A percentile compares a stretch with the other conserved stretches of the same genome.
Conservation (phyloP, 2,329 filamentous ascomycete genomes). For the Colletotrichum cordylinicola region DNA sequence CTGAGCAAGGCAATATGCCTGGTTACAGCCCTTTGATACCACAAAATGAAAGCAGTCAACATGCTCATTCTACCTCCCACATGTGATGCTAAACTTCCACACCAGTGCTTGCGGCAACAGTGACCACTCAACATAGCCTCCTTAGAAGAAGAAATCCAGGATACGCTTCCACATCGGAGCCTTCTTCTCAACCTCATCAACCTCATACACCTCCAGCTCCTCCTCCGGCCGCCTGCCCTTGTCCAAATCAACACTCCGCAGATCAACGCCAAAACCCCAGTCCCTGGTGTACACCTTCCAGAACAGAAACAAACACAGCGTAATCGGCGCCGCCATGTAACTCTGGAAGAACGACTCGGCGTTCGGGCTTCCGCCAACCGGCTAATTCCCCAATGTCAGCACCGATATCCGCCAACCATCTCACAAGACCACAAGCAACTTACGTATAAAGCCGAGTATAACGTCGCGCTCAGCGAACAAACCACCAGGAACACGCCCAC, state of each 20-base stretch:
- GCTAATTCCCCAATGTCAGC: constrained; percentile 13
- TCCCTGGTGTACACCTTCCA: not conserved
- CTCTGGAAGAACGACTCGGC: constrained; percentile 74
- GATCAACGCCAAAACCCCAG: not conserved
- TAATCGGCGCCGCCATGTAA: constrained; percentile 72
- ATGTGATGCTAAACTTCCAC: not conserved
- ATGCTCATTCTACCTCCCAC: not conserved
- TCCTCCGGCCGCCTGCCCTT: not conserved
- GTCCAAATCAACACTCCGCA: not conserved
- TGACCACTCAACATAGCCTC: not conserved
- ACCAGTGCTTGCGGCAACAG: not conserved
- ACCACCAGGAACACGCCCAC: constrained; percentile 78
- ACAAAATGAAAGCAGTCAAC: not conserved
- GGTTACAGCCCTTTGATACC: not conserved
- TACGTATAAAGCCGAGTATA: constrained; percentile 51
- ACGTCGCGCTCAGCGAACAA: constrained; percentile 80
- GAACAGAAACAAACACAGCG: constrained; percentile 28
- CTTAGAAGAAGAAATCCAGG: not conserved
- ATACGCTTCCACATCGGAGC: not conserved
- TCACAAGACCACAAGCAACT: constrained; percentile 77
- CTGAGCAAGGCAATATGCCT: not conserved
- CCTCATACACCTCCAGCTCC: not conserved
- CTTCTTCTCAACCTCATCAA: not conserved
- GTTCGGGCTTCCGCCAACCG: constrained; percentile 47
- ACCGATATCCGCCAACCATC: constrained; percentile 54